Base-by-base conservation (phyloP, 1,139 yeast genomes). In the Candida smagusa region DNA sequence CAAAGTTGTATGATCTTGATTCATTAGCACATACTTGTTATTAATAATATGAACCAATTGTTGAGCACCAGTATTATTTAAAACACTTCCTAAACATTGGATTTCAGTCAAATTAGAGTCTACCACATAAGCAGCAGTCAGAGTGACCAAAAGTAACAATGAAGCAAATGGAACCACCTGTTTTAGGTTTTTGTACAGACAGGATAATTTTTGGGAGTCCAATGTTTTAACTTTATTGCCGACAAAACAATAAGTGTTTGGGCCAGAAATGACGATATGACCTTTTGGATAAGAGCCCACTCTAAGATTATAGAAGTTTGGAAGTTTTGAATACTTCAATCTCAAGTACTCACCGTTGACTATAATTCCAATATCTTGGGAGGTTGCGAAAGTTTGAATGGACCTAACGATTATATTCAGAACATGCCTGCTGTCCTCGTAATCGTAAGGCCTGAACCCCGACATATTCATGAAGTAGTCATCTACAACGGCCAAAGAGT, bases 161-260 rank as follows among this genome's bases (percentile, higher is more conserved):
- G 31, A 21, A 23, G 33, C 30, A 7, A 35, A n/a, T 9, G 41
- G 41, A n/a, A 36, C 21, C 8, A 39, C 40, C 13, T 34, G 42
- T 9, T 19, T 7, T n/a, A 33, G 11, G 9, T 24, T 11, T 6
- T 24, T 24, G 6, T 24, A 24, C n/a, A 9, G 11, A 11, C 27
- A 24, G 12, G 6, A 9, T 16, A 5, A 16, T 16, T 16, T 16
- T 16, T 16, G 3, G 12, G 27, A 24, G 12, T 24, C 27, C 12
- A 24, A 9, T 3, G 11, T 24, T 11, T 9, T 24, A 22, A 35
- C 24, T 3, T 22, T 24, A 12, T 28, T 36, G 7, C 33, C 35
- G 5, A 12, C 16, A 19, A 16, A 27, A 12, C 27, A 22, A 7
- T 31, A 35, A 12, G 11, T 9, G 3, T 23, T 31, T 11, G 31